phyloP scores from a whole-genome alignment of 192 early-diverging fungal species.

The Backusella westeae region DNA sequence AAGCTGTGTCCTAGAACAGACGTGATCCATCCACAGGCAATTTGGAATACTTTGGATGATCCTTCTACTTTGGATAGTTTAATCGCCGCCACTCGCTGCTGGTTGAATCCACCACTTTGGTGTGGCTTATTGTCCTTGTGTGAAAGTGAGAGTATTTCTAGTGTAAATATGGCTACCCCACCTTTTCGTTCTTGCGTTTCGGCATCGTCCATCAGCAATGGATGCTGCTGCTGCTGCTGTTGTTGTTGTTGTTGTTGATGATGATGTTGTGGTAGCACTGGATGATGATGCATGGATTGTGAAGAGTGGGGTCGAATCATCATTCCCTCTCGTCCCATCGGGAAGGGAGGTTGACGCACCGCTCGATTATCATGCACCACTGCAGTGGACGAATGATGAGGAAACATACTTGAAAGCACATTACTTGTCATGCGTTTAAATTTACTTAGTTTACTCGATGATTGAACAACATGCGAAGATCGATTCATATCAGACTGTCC shows the following conservation, averaged over 20 bases:
- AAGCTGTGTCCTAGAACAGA: conserved; percentile 12
- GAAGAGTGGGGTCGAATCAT: background rate
- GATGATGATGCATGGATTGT: background rate
- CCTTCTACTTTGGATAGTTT: conserved; percentile 28
- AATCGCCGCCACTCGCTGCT: conserved; percentile 21
- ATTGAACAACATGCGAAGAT: background rate
- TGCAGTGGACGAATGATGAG: conserved; percentile 8
- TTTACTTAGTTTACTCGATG: conserved; percentile 15
- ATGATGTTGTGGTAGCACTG: background rate
- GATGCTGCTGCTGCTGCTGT: background rate
- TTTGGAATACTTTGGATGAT: conserved; percentile 32
- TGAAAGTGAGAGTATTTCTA: conserved; percentile 27
- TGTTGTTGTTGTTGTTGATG: background rate
- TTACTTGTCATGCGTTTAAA: conserved; percentile 13
- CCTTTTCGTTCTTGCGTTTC: background rate
- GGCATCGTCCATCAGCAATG: background rate
- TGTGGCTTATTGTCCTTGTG: background rate
- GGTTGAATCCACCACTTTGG: background rate
- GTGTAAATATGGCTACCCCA: conserved; percentile 25
- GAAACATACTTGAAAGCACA: conserved; percentile 13
- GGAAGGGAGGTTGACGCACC: background rate
- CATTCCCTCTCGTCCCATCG: background rate
- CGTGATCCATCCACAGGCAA: conserved; percentile 34
- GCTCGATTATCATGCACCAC: conserved; percentile 7
- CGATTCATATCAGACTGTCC: conserved; percentile 3